These are phyloP conservation scores for Vitis amurensis DNA, from an alignment of 164 flowering plant genomes.

Conservation along the genomic window DNA sequence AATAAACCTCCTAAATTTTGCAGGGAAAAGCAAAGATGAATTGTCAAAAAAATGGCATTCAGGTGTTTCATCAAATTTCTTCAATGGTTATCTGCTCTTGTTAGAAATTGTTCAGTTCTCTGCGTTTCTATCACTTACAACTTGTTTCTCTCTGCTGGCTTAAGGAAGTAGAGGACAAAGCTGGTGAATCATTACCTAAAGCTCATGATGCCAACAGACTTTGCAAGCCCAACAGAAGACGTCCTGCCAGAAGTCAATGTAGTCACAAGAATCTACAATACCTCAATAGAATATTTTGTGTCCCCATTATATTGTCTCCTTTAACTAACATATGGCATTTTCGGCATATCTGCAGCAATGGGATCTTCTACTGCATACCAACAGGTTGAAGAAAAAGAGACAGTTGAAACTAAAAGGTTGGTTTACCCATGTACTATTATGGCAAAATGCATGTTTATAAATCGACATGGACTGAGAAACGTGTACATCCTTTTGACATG, in stretches of 20 bases:
- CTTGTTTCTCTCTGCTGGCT: slow-evolving; percentile 1
- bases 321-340: not conserved
- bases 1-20: not conserved
- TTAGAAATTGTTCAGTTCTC: not conserved
- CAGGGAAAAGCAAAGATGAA: slow-evolving; percentile 28
- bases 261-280: slow-evolving; percentile 12
- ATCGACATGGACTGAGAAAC: not conserved
- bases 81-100: not conserved
- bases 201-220: slow-evolving; percentile 20
- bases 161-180: slow-evolving; percentile 28
- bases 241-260: slow-evolving; percentile 53
- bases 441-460: not conserved
- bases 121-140: not conserved
- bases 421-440: not conserved
- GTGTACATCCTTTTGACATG: too few species aligned
- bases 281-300: not conserved
- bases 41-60: slow-evolving; percentile 7
- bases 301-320: not conserved
- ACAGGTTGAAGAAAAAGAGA: slow-evolving; percentile 34
- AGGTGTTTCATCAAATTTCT: slow-evolving; percentile 11
- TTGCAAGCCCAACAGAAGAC: slow-evolving; percentile 33
- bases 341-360: slow-evolving; percentile 45
- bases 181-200: slow-evolving; percentile 11
- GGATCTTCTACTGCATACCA: slow-evolving; percentile 31
- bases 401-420: slow-evolving; percentile 54